Conservation (phyloP, 2,329 filamentous ascomycete genomes). For the Colletotrichum liaoningense region DNA sequence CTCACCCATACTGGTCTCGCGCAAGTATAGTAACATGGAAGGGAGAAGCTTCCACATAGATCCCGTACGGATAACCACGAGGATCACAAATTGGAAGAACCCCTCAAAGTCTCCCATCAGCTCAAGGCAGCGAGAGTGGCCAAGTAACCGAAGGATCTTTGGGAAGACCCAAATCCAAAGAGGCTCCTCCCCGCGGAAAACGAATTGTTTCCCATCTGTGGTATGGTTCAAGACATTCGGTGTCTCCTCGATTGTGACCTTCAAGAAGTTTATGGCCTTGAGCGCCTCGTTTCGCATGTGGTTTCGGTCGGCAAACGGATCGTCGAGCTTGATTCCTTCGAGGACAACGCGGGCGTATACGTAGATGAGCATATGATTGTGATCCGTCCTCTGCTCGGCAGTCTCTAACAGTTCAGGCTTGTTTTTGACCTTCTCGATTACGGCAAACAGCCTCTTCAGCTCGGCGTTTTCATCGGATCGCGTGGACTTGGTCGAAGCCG, state of each 20-base stretch:
- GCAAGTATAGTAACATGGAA: constrained; percentile 60
- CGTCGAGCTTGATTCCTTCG: constrained; percentile 74
- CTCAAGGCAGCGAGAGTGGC: constrained; percentile 59
- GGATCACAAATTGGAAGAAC: constrained; percentile 62
- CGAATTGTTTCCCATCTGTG: constrained; percentile 52
- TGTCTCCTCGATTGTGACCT: constrained; percentile 79
- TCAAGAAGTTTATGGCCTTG: constrained; percentile 83
- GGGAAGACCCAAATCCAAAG: constrained; percentile 75
- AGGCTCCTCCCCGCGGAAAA: constrained; percentile 68
- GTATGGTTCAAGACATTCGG: constrained; percentile 72
- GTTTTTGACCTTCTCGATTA: constrained; percentile 67
- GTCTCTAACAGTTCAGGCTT: constrained; percentile 67
- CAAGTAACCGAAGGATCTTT: constrained; percentile 67
- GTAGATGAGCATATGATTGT: constrained; percentile 88
- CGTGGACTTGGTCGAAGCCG: constrained; percentile 70
- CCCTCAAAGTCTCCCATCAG: constrained; percentile 63
- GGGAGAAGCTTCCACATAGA: constrained; percentile 61
- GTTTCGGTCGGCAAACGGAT: constrained; percentile 72
- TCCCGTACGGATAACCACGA: constrained; percentile 55
- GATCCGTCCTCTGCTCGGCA: constrained; percentile 73
- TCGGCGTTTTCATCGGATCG: constrained; percentile 77
- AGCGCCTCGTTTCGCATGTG: constrained; percentile 69
- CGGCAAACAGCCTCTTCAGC: constrained; percentile 75
- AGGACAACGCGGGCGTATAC: constrained; percentile 85
- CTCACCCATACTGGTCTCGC: constrained; percentile 59